Evolutionary conservation across 177 flowering plant species (phyloP).

Genomic region (Vitis hybrid): DNA sequence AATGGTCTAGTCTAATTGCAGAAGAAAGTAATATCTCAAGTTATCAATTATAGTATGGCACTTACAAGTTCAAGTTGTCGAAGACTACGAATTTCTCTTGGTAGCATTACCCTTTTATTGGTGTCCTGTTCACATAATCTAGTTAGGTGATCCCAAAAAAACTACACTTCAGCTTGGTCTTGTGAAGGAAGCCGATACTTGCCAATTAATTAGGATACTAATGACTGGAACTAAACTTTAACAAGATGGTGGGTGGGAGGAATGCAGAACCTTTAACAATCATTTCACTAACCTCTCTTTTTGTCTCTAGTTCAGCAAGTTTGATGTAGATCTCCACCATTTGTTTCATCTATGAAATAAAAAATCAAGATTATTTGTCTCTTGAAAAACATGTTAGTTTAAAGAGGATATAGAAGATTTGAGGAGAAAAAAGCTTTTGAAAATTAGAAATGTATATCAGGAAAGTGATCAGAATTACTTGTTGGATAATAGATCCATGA

Average conservation of each 20-base stretch:
- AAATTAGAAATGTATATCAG: background rate
- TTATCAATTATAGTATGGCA: constrained; percentile 9
- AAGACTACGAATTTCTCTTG: constrained; percentile 86
- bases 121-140: constrained; percentile 60
- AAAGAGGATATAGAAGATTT: background rate
- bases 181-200: background rate
- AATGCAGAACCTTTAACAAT: background rate
- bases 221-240: background rate
- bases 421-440: background rate
- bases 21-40: background rate
- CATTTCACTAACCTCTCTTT: constrained; percentile 61
- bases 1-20: background rate
- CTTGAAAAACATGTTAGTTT: too few relatives aligned
- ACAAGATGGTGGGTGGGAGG: background rate
- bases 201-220: background rate
- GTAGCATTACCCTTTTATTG: constrained; percentile 58
- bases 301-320: constrained; percentile 96
- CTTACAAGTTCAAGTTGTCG: constrained; percentile 90
- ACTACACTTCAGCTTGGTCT: background rate
- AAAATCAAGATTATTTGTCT: background rate
- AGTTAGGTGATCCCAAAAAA: constrained; percentile 5
- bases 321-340: constrained; percentile 94
- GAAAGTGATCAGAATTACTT: constrained; percentile 39
- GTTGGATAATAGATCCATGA: constrained; percentile 74
- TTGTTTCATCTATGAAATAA: constrained; percentile 66